Evolutionary conservation across 228 moss, liverwort and hornwort genomes (phyloP).

Genomic region (Sphagnum fallax): DNA sequence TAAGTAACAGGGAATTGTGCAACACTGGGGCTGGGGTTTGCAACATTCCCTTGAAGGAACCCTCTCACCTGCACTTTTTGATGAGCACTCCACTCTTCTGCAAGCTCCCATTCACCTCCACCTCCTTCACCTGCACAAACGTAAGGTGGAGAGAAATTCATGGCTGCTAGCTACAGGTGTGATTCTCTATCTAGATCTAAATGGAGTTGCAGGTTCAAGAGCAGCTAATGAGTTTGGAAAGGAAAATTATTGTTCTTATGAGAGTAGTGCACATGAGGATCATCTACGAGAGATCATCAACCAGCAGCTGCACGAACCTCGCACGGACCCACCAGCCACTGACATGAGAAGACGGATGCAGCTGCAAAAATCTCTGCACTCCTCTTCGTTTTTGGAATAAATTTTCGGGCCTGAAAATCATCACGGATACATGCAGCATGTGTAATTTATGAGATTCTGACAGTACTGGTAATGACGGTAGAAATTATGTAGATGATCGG

Average conservation of each 20-base stretch:
- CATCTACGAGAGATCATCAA: background rate
- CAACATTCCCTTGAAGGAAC: background rate
- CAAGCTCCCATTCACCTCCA: constrained; percentile 52
- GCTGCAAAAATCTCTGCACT: constrained; percentile 39
- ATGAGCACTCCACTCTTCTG: constrained; percentile 74
- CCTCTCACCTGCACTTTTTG: constrained; percentile 64
- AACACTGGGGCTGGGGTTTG: too few relatives aligned
- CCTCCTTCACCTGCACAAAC: constrained; percentile 54
- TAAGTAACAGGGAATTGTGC: too few relatives aligned
- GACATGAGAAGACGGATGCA: constrained; percentile 19
- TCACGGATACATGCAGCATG: too few relatives aligned
- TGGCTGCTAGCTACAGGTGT: background rate
- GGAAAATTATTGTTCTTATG: background rate
- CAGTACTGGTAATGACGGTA: too few relatives aligned
- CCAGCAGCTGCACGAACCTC: constrained; percentile 32
- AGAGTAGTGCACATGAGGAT: background rate
- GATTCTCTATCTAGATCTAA: too few relatives aligned
- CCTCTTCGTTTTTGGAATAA: constrained; percentile 34
- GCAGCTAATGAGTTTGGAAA: background rate
- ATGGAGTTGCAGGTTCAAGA: background rate
- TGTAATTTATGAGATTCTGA: too few relatives aligned
- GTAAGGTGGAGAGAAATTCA: background rate
- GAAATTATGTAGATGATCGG: too few relatives aligned
- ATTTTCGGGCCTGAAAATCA: constrained; percentile 24
- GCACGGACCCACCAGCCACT: constrained; percentile 78